phyloP scores from a whole-genome alignment of 225 moss, liverwort and hornwort species.

The Polytrichum formosum region DNA sequence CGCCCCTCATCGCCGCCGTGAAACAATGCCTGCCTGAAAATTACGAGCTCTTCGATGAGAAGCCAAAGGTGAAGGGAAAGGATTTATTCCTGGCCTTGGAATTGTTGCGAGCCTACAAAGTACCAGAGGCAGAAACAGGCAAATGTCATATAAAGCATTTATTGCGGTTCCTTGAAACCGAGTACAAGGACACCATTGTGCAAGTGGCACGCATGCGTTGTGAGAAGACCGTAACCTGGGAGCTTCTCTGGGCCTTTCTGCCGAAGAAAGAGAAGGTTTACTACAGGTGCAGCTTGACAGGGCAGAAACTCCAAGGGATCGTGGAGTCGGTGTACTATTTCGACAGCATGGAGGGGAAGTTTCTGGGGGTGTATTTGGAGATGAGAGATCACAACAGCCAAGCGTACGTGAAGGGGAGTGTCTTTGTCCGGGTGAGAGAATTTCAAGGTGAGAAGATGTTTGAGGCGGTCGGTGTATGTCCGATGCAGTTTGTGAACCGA shows the following conservation, averaged over 20 bases:
- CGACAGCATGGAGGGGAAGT: not conserved
- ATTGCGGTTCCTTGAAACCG: constrained; percentile 48
- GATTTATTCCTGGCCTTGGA: constrained; percentile 16
- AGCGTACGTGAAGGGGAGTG: constrained; percentile 27
- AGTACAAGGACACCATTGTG: constrained; percentile 46
- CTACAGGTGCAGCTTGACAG: constrained; percentile 43
- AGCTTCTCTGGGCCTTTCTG: constrained; percentile 62
- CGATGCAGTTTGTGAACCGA: constrained; percentile 21
- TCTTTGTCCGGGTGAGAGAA: not conserved
- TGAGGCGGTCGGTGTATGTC: constrained; percentile 31
- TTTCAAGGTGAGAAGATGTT: constrained; percentile 41
- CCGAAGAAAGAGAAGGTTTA: constrained; percentile 36
- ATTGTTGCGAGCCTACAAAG: constrained; percentile 10
- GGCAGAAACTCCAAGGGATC: constrained; percentile 35
- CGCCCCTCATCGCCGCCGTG: constrained; percentile 17
- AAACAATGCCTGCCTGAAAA: constrained; percentile 15
- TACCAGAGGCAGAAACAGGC: constrained; percentile 7
- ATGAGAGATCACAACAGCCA: constrained; percentile 46
- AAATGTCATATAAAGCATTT: constrained; percentile 39
- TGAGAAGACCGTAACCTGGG: constrained; percentile 32
- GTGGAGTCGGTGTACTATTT: constrained; percentile 10
- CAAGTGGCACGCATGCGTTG: constrained; percentile 35
- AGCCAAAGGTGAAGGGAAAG: constrained; percentile 12
- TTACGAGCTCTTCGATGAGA: not conserved
- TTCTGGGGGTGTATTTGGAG: constrained; percentile 6